Evolutionary conservation across 805 yeast genomes (phyloP).

Genomic region (Candida nemodendra): DNA sequence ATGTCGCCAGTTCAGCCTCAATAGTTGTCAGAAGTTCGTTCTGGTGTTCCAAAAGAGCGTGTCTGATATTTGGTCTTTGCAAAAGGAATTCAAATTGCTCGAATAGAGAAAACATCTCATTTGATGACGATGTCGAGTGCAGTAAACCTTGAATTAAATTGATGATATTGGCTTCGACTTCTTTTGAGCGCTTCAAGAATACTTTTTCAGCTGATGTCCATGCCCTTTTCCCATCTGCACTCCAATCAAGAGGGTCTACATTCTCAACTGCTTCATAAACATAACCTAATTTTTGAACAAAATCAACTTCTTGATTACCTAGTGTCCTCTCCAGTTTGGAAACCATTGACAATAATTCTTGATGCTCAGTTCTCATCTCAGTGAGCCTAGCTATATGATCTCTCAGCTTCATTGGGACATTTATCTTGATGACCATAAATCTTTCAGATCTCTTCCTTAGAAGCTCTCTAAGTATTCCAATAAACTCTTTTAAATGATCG

Average conservation of each 20-base stretch:
- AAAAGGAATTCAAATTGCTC: conserved; percentile 48
- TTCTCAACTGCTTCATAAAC: conserved; percentile 42
- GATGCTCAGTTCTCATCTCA: conserved; percentile 52
- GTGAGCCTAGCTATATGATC: conserved; percentile 44
- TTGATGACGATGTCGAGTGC: conserved; percentile 39
- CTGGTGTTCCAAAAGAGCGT: conserved; percentile 62
- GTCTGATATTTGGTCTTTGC: conserved; percentile 51
- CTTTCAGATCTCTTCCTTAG: conserved; percentile 71
- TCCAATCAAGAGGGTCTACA: conserved; percentile 39
- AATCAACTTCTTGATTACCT: conserved; percentile 11
- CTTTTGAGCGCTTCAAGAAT: conserved; percentile 43
- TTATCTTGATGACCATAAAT: conserved; percentile 61
- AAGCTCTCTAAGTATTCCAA: conserved; percentile 67
- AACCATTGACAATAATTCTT: conserved; percentile 38
- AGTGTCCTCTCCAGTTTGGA: conserved; percentile 6
- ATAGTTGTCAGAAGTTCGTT: conserved; percentile 47
- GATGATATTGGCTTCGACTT: conserved; percentile 47
- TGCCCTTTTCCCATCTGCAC: conserved; percentile 33
- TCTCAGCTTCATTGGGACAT: conserved; percentile 40
- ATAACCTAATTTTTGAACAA: conserved; percentile 34
- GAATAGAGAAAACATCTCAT: conserved; percentile 52
- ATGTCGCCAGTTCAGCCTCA: conserved; percentile 42
- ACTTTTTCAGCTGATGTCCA: conserved; percentile 43
- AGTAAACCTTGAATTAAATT: conserved; percentile 39
- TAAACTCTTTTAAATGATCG: conserved; percentile 57